Conservation (phyloP, 2,329 filamentous ascomycete genomes). For the Drechslerella stenobrocha region DNA sequence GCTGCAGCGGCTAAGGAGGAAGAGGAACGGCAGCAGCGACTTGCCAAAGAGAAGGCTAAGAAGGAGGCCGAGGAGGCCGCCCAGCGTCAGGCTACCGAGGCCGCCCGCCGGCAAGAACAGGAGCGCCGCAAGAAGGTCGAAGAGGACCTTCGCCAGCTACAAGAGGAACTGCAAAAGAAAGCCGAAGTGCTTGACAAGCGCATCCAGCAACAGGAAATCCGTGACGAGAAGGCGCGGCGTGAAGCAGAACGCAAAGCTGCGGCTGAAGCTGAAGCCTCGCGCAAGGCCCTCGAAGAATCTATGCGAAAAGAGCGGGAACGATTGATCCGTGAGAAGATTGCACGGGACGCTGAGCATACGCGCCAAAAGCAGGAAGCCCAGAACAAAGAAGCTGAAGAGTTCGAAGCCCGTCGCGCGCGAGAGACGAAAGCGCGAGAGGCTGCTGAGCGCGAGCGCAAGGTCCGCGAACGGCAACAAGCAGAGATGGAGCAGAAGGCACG, state of each 20-base stretch:
- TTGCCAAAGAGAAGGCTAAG: constrained; percentile 24
- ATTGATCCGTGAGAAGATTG: constrained; percentile 36
- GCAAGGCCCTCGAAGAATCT: constrained; percentile 40
- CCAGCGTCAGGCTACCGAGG: constrained; percentile 6
- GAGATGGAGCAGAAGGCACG: constrained; percentile 87
- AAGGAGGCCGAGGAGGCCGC: constrained; percentile 36
- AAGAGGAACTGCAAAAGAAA: constrained; percentile 34
- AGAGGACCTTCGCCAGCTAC: constrained; percentile 20
- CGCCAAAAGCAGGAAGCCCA: constrained; percentile 31
- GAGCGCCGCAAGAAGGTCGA: constrained; percentile 34
- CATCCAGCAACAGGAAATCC: constrained; percentile 43
- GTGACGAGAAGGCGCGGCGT: constrained; percentile 32
- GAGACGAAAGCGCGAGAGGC: constrained; percentile 61
- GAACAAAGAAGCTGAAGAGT: constrained; percentile 24
- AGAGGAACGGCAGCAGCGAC: constrained; percentile 12
- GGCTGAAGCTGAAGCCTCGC: constrained; percentile 22
- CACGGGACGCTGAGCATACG: constrained; percentile 30
- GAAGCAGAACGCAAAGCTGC: constrained; percentile 35
- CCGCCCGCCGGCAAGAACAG: constrained; percentile 9
- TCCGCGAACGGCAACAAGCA: constrained; percentile 68
- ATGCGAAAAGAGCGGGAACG: constrained; percentile 43
- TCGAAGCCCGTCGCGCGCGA: constrained; percentile 28
- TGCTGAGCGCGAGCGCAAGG: constrained; percentile 66
- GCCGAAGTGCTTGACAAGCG: constrained; percentile 34
- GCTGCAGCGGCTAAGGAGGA: constrained; percentile 15